Evolutionary conservation across 2,329 filamentous ascomycete genomes (phyloP).

Genomic region (Colletotrichum sp.): DNA sequence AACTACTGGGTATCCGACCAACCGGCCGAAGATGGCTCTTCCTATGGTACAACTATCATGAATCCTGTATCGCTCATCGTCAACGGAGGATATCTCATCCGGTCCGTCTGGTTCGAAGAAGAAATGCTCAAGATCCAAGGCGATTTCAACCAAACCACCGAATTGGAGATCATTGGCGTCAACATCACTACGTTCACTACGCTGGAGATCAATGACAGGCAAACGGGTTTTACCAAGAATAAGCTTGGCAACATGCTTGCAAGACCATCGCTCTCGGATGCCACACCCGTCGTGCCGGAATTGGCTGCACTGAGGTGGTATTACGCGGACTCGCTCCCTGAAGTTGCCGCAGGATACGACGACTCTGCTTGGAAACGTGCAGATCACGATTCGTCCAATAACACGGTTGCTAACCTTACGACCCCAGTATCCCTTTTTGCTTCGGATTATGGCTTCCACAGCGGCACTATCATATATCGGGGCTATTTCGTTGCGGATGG

Average conservation of each 20-base stretch:
- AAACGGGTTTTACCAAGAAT: slow-evolving; percentile 37
- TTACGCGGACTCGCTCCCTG: slow-evolving; percentile 72
- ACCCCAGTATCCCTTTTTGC: slow-evolving; percentile 72
- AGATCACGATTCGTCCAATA: slow-evolving; percentile 61
- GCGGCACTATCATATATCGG: slow-evolving; percentile 71
- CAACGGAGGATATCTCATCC: slow-evolving; percentile 67
- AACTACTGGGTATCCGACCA: slow-evolving; percentile 71
- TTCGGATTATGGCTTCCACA: slow-evolving; percentile 76
- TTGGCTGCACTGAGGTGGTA: slow-evolving; percentile 69
- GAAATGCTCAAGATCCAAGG: slow-evolving; percentile 66
- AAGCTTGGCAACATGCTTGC: slow-evolving; percentile 50
- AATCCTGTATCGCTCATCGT: slow-evolving; percentile 56
- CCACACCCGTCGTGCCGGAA: slow-evolving; percentile 56
- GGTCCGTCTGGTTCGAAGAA: slow-evolving; percentile 60
- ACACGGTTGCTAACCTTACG: slow-evolving; percentile 57
- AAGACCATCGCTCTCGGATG: slow-evolving; percentile 28
- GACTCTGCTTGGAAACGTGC: slow-evolving; percentile 71
- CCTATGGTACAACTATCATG: slow-evolving; percentile 39
- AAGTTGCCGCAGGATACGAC: slow-evolving; percentile 67
- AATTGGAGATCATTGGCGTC: slow-evolving; percentile 72
- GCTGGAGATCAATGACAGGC: slow-evolving; percentile 46
- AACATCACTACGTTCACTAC: slow-evolving; percentile 52
- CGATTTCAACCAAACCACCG: slow-evolving; percentile 73
- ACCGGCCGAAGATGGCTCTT: slow-evolving; percentile 31
- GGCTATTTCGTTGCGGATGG: slow-evolving; percentile 71